Conservation (phyloP, 805 yeast species). For the Wickerhamiella kurtzmanii region DNA sequence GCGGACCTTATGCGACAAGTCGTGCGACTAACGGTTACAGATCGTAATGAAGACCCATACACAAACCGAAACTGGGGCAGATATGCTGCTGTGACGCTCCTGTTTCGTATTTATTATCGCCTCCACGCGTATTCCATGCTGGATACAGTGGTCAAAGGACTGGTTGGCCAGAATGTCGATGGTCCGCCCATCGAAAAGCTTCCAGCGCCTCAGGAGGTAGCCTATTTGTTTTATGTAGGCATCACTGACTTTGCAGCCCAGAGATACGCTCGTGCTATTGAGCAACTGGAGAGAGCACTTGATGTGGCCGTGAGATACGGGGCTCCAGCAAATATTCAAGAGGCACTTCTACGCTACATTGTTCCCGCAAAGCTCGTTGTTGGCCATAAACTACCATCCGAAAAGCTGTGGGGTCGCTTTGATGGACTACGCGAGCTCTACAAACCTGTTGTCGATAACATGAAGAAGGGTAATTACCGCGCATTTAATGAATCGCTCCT, state of each 20-base stretch:
- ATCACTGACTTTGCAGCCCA: constrained; percentile 13
- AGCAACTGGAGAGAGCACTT: constrained; percentile 7
- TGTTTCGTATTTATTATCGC: constrained; percentile 15
- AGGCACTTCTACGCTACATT: constrained; percentile 11
- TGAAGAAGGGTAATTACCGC: constrained; percentile 10
- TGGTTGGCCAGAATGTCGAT: constrained; percentile 5
- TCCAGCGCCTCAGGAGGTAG: constrained; percentile 8
- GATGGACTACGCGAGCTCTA: constrained; percentile 11
- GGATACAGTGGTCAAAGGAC: constrained; percentile 15
- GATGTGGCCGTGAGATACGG: constrained; percentile 1
- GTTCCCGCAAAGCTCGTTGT: constrained; percentile 13
- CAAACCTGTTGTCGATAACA: constrained; percentile 7
- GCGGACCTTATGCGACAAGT: constrained; percentile 9
- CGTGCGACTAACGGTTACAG: constrained; percentile 13
- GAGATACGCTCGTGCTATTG: constrained; percentile 8
- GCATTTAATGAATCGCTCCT: constrained; percentile 3
- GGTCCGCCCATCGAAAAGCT: constrained; percentile 12
- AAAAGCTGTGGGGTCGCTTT: constrained; percentile 8
- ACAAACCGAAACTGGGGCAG: constrained; percentile 1
- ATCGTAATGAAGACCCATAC: constrained; percentile 1
- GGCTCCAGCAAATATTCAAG: constrained; percentile 3
- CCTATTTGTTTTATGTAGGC: constrained; percentile 15
- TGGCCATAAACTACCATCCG: constrained; percentile 9
- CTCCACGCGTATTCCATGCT: constrained; percentile 17
- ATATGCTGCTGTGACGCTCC: constrained; percentile 1